phyloP scores from a whole-genome alignment of 768 basidiomycete genomes.

The Tubosaeta sp. region DNA sequence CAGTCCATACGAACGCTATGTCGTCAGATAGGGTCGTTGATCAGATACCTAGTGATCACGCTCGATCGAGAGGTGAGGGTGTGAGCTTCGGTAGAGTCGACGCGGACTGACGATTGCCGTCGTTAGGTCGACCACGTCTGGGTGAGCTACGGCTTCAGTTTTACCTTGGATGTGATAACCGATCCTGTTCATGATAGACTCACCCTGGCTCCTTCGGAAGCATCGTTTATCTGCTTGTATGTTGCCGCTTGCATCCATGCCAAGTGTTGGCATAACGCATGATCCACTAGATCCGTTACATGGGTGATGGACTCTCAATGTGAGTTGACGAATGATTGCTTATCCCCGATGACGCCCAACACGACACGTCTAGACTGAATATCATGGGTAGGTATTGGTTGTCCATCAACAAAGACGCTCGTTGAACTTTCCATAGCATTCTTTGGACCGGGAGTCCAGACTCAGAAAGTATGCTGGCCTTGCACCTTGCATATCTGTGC shows the following conservation, averaged over 20 bases:
- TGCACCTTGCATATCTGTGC: neutral
- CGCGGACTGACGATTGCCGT: neutral
- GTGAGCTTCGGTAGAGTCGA: neutral
- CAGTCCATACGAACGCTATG: neutral
- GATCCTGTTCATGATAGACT: conserved; percentile 2
- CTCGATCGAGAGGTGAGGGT: conserved; percentile 14
- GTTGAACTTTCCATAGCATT: conserved; percentile 9
- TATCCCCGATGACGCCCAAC: neutral
- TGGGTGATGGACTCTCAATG: conserved; percentile 19
- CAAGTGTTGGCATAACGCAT: neutral
- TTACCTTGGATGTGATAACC: neutral
- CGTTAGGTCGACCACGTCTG: conserved; percentile 18
- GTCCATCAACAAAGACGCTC: neutral
- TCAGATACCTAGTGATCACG: conserved; percentile 6
- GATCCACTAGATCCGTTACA: conserved; percentile 20
- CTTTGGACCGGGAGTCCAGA: conserved; percentile 1
- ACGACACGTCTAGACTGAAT: conserved; percentile 4
- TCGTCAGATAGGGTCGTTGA: neutral
- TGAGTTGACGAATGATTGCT: neutral
- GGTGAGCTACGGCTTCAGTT: conserved; percentile 4
- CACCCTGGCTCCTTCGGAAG: conserved; percentile 9
- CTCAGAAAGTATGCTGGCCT: conserved; percentile 5
- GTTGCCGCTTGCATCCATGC: neutral
- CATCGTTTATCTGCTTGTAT: conserved; percentile 18
- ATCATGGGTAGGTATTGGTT: conserved; percentile 1